phyloP scores from a whole-genome alignment of 768 basidiomycete genomes.

The Trametes cinnabarina region DNA sequence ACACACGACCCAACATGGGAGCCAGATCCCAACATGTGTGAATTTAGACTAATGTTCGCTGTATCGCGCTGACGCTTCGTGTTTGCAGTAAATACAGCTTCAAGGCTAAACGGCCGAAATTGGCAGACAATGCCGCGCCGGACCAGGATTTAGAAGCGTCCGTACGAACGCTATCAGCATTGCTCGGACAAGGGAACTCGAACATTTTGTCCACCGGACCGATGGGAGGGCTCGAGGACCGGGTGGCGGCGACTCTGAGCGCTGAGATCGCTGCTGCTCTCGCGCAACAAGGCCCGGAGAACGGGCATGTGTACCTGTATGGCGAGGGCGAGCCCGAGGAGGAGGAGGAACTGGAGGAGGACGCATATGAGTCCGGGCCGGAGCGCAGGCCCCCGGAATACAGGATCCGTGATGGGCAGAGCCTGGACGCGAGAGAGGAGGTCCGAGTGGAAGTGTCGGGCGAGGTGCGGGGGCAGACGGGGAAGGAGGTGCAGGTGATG shows the following conservation, averaged over 20 bases:
- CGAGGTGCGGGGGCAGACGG: conserved; percentile 7
- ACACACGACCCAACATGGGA: conserved; percentile 85
- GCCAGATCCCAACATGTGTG: conserved; percentile 79
- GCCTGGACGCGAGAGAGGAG: conserved; percentile 2
- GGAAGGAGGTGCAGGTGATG: conserved; percentile 18
- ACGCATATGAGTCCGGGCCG: conserved; percentile 36
- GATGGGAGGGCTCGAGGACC: conserved; percentile 44
- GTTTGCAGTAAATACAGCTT: conserved; percentile 68
- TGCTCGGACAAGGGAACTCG: conserved; percentile 51
- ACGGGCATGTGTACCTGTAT: conserved; percentile 48
- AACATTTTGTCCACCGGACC: conserved; percentile 14
- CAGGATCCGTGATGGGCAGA: conserved; percentile 29
- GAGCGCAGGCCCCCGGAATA: conserved; percentile 51
- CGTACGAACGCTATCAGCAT: conserved; percentile 69
- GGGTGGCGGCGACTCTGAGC: conserved; percentile 68
- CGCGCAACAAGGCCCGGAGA: conserved; percentile 43
- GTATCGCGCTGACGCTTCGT: conserved; percentile 18
- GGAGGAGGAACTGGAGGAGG: conserved; percentile 45
- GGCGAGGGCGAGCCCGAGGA: conserved; percentile 55
- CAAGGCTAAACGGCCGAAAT: conserved; percentile 59
- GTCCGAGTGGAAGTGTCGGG: not conserved
- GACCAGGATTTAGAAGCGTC: conserved; percentile 68
- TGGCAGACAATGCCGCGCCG: conserved; percentile 45
- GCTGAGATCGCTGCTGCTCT: conserved; percentile 80
- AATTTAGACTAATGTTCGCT: conserved; percentile 18